These are phyloP conservation scores for Aspergillus avenaceus DNA, from an alignment of 495 filamentous ascomycete genomes.

Conservation along the genomic window DNA sequence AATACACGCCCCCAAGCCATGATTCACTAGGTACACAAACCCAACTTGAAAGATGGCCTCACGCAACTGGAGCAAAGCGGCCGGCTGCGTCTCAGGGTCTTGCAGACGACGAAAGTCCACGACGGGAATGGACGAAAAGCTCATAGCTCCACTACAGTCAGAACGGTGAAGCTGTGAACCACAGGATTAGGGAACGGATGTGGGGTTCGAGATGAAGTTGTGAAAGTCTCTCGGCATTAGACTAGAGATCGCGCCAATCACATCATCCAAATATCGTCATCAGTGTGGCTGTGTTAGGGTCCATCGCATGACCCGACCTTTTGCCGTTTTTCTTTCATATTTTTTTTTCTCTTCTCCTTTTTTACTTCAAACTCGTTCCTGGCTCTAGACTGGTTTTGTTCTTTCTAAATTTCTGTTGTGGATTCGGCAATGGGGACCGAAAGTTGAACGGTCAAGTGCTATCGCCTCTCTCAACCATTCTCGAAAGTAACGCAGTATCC, in stretches of 20 bases:
- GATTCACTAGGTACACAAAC: constrained; percentile 86
- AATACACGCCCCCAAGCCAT: constrained; percentile 59
- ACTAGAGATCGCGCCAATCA: background rate
- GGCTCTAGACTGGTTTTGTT: no score
- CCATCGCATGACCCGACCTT: background rate
- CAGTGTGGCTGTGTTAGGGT: background rate
- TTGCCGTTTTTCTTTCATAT: no score
- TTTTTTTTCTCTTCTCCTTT: no score
- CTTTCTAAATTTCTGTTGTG: no score
- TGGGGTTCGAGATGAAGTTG: background rate
- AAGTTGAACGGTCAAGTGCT: no score
- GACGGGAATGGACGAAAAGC: constrained; percentile 2
- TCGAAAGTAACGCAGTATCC: no score
- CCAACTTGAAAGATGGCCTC: constrained; percentile 85
- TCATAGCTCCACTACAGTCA: no score
- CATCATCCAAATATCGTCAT: background rate
- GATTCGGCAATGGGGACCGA: no score
- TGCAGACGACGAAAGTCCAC: constrained; percentile 51
- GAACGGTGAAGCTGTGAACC: no score
- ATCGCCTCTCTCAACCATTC: no score
- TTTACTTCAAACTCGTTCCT: background rate
- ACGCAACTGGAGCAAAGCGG: constrained; percentile 67
- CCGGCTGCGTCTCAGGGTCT: constrained; percentile 62
- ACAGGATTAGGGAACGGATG: no score
- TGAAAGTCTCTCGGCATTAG: background rate